These are phyloP conservation scores for Paxillus rubicundulus DNA, from an alignment of 768 basidiomycete species.

Conservation along the genomic window DNA sequence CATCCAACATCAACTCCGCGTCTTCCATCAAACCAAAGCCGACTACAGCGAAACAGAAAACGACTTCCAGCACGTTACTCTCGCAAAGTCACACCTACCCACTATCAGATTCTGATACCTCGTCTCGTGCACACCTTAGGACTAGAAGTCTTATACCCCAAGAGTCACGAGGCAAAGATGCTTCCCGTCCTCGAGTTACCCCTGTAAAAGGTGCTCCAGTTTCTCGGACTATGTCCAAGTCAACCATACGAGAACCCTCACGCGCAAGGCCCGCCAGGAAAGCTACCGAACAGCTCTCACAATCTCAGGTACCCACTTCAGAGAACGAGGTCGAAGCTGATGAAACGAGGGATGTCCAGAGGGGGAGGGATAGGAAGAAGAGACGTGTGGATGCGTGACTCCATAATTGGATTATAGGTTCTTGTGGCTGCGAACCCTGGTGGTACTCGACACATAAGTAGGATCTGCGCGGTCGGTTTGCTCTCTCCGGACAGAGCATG, in stretches of 20 bases:
- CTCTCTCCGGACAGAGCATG: not conserved
- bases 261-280: not conserved
- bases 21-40: conserved; percentile 3
- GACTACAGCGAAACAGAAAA: conserved; percentile 9
- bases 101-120: conserved; percentile 24
- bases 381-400: conserved; percentile 23
- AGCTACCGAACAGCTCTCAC: not conserved
- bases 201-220: not conserved
- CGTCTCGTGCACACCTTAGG: conserved; percentile 17
- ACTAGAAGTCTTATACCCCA: conserved; percentile 25
- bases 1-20: not conserved
- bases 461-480: not conserved
- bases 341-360: not conserved
- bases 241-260: conserved; percentile 1
- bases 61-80: conserved; percentile 14
- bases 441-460: no score
- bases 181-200: conserved; percentile 2
- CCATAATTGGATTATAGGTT: not conserved
- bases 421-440: no score
- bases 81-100: conserved; percentile 20
- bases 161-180: conserved; percentile 16
- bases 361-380: conserved; percentile 29
- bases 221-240: conserved; percentile 7
- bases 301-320: conserved; percentile 1
- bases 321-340: conserved; percentile 10